A percentile compares a stretch with the other conserved stretches of the same genome.
phyloP scores from a whole-genome alignment of 176 grass and related monocot species.

The Avena insularis region DNA sequence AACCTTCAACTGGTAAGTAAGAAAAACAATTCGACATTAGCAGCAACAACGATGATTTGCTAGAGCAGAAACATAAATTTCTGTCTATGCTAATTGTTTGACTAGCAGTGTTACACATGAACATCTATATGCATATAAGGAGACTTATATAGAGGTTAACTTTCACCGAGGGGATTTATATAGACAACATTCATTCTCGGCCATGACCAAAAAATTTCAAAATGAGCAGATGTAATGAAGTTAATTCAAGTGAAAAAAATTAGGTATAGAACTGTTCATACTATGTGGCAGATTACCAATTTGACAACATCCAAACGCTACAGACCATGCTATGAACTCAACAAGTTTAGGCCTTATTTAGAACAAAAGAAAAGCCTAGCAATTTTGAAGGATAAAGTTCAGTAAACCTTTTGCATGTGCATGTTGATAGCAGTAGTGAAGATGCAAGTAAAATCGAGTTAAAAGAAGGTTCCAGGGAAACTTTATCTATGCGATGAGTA shows the following conservation, averaged over 20 bases:
- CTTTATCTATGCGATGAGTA: background rate
- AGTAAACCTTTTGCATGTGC: slow-evolving; percentile 43
- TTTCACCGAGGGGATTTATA: background rate
- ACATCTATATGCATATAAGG: background rate
- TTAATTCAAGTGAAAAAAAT: background rate
- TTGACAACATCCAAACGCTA: background rate
- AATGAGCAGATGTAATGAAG: background rate
- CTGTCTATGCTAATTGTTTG: background rate
- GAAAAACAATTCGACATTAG: background rate
- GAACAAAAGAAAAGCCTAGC: too few relatives aligned
- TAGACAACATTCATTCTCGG: slow-evolving; percentile 21
- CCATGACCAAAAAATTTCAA: background rate
- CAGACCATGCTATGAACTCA: background rate
- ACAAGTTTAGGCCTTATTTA: too few relatives aligned
- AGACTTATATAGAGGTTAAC: slow-evolving; percentile 44
- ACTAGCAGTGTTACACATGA: slow-evolving; percentile 6
- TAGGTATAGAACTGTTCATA: background rate
- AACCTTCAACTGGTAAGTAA: slow-evolving; percentile 17
- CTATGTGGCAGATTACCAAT: background rate
- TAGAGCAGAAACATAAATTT: background rate
- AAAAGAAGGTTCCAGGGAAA: background rate
- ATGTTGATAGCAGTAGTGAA: slow-evolving; percentile 8
- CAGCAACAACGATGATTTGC: background rate
- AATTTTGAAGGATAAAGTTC: background rate
- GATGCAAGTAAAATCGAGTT: background rate